These are phyloP conservation scores for Sanghuangporus baumii DNA, from an alignment of 1,284 basidiomycete genomes.

Conservation along the genomic window DNA sequence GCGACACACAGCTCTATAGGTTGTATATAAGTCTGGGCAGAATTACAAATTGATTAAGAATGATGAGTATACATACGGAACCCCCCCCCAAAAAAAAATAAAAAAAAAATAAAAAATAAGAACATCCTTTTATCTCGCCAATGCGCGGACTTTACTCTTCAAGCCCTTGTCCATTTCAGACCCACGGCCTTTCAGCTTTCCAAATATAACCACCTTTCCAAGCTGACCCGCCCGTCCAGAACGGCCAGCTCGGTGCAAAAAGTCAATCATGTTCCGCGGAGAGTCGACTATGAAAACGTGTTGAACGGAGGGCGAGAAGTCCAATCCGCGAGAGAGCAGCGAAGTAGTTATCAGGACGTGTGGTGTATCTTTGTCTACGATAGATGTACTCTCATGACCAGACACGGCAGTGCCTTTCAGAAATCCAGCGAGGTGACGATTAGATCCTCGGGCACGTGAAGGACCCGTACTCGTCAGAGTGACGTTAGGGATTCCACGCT, in stretches of 20 bases:
- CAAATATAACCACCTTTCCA: constrained; percentile 69
- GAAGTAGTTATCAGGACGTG: constrained; percentile 85
- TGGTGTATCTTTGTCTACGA: constrained; percentile 30
- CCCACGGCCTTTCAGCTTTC: constrained; percentile 52
- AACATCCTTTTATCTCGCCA: constrained; percentile 21
- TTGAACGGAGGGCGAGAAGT: constrained; percentile 71
- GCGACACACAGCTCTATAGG: no score
- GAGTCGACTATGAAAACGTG: constrained; percentile 83
- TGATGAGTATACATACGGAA: no score
- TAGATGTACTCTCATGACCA: neutral
- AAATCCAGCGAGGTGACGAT: constrained; percentile 72
- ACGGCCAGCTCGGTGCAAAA: constrained; percentile 84
- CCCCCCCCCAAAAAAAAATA: no score
- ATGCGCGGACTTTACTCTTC: constrained; percentile 40
- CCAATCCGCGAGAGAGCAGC: constrained; percentile 84
- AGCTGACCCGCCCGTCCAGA: constrained; percentile 64
- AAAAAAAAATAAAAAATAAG: neutral
- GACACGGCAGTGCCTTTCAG: constrained; percentile 32
- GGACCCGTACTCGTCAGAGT: constrained; percentile 54
- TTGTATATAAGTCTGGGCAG: no score
- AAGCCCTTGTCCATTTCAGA: constrained; percentile 42
- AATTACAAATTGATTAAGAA: no score
- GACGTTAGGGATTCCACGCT: constrained; percentile 60
- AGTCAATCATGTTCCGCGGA: constrained; percentile 83
- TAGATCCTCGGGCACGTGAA: constrained; percentile 56